Evolutionary conservation across 1,284 basidiomycete species (phyloP).

Genomic region (Moniliella sp.): DNA sequence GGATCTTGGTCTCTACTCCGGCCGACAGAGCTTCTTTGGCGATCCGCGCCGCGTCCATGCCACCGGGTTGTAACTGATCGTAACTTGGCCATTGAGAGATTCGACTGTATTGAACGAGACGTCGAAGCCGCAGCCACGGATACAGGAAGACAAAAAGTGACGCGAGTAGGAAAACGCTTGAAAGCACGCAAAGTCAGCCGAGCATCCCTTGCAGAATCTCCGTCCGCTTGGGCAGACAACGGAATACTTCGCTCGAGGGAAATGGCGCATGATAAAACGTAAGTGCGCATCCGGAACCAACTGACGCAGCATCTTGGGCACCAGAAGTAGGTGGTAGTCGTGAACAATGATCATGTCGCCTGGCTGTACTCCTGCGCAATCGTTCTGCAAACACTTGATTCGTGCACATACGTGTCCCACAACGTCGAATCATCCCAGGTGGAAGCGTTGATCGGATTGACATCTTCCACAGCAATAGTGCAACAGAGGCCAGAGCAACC

Average conservation of each 20-base stretch:
- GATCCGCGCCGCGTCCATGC: constrained; percentile 82
- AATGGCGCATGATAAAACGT: constrained; percentile 90
- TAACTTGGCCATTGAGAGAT: constrained; percentile 68
- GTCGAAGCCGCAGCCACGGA: constrained; percentile 87
- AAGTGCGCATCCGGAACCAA: constrained; percentile 52
- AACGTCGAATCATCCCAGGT: constrained; percentile 46
- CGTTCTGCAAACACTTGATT: constrained; percentile 63
- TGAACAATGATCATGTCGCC: constrained; percentile 53
- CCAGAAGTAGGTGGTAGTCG: constrained; percentile 63
- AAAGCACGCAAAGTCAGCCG: constrained; percentile 86
- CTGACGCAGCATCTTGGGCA: constrained; percentile 63
- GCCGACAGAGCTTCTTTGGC: constrained; percentile 56
- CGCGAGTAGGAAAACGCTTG: constrained; percentile 87
- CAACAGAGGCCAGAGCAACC: constrained; percentile 87
- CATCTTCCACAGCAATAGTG: constrained; percentile 93
- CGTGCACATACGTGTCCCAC: constrained; percentile 62
- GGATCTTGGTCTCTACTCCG: constrained; percentile 68
- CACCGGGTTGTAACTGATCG: constrained; percentile 83
- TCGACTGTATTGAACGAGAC: constrained; percentile 55
- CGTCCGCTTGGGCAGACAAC: constrained; percentile 63
- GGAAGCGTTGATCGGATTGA: too few relatives aligned
- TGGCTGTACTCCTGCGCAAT: constrained; percentile 56
- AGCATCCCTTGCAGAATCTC: constrained; percentile 95
- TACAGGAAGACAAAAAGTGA: constrained; percentile 80
- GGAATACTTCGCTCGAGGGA: constrained; percentile 85